Conservation (phyloP, 176 grass and related monocot species). For the Microstegium vimineum region DNA sequence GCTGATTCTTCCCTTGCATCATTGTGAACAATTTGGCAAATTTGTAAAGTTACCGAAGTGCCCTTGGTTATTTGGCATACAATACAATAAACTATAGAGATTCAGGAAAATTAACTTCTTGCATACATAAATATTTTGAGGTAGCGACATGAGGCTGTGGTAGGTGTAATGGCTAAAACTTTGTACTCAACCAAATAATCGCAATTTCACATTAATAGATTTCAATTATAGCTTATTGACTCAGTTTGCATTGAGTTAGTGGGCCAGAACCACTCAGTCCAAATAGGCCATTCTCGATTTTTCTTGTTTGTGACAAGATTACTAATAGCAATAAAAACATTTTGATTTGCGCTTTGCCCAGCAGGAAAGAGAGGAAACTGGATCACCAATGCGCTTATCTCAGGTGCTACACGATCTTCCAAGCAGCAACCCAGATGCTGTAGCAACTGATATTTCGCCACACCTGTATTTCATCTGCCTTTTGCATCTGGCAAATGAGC, state of each 20-base stretch:
- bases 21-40: background rate
- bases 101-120: background rate
- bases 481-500: constrained; percentile 88
- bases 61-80: background rate
- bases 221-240: background rate
- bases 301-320: background rate
- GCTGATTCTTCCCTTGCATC: background rate
- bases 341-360: constrained; percentile 3
- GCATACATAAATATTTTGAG: background rate
- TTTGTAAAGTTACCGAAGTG: background rate
- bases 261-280: background rate
- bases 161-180: background rate
- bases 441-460: constrained; percentile 65
- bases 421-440: constrained; percentile 40
- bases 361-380: constrained; percentile 34
- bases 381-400: constrained; percentile 38
- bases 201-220: background rate
- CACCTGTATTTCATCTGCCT: constrained; percentile 96
- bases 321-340: background rate
- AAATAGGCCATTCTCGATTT: background rate
- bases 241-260: background rate
- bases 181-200: background rate
- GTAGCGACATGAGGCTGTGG: background rate
- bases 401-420: constrained; percentile 66
- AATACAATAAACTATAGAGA: background rate